A percentile compares a stretch with the other conserved stretches of the same genome.
These are phyloP conservation scores for Emergomyces orientalis DNA, from an alignment of 2,329 filamentous ascomycete genomes.

Conservation along the genomic window DNA sequence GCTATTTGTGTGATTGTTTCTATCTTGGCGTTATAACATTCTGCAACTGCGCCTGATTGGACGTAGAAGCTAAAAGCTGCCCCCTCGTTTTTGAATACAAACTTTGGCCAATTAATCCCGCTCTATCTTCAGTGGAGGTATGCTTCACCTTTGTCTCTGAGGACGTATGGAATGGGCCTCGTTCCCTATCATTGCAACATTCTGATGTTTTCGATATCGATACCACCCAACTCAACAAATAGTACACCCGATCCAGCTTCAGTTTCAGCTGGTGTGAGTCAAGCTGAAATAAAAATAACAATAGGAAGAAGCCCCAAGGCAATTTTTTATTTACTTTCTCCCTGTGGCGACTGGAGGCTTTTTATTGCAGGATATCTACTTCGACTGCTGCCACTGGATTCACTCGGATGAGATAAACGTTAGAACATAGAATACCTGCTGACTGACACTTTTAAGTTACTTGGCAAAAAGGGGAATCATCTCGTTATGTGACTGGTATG, in stretches of 20 bases:
- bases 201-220: not conserved
- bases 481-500: not conserved
- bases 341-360: too few species aligned
- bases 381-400: not conserved
- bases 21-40: too few species aligned
- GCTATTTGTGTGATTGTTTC: not conserved
- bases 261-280: not conserved
- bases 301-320: not conserved
- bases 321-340: not conserved
- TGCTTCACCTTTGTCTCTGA: not conserved
- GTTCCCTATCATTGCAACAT: not conserved
- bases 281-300: not conserved
- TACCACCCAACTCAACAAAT: not conserved
- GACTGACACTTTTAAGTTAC: too few species aligned
- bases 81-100: too few species aligned
- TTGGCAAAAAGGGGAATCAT: too few species aligned
- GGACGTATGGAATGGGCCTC: not conserved
- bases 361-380: too few species aligned
- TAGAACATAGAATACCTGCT: too few species aligned
- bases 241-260: not conserved
- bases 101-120: too few species aligned
- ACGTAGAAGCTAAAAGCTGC: too few species aligned
- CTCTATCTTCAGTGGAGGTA: not conserved
- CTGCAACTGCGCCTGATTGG: too few species aligned
- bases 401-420: not conserved